Evolutionary conservation across 1,284 basidiomycete species (phyloP).

Genomic region (Athelia psychrophila): DNA sequence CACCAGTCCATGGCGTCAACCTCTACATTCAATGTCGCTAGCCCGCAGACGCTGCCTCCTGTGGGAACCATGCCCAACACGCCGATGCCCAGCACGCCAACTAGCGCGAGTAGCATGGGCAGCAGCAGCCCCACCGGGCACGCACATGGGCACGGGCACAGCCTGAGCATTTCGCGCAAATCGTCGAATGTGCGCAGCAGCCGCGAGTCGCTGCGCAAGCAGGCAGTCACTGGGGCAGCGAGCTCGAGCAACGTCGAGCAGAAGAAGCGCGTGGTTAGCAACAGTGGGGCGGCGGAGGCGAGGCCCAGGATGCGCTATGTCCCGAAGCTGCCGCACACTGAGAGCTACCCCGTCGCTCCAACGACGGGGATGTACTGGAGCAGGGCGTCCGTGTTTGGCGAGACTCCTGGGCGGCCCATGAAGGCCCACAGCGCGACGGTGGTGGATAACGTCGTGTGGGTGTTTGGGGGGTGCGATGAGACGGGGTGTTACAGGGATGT

Average conservation of each 20-base stretch:
- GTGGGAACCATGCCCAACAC: constrained; percentile 24
- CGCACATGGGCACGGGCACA: too few species aligned
- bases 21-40: constrained; percentile 20
- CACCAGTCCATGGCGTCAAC: constrained; percentile 22
- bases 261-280: constrained; percentile 6
- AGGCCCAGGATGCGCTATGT: constrained; percentile 34
- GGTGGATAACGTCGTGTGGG: constrained; percentile 80
- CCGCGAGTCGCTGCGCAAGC: constrained; percentile 11
- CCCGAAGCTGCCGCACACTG: constrained; percentile 56
- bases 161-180: background rate
- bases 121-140: too few species aligned
- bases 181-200: background rate
- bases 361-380: constrained; percentile 85
- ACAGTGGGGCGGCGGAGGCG: constrained; percentile 10
- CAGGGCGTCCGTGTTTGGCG: constrained; percentile 76
- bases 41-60: constrained; percentile 11
- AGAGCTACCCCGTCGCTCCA: constrained; percentile 51
- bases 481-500: constrained; percentile 75
- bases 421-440: constrained; percentile 85
- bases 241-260: background rate
- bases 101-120: too few species aligned
- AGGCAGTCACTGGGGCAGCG: constrained; percentile 28
- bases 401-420: constrained; percentile 70
- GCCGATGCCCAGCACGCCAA: background rate
- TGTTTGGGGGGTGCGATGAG: constrained; percentile 89